These are phyloP conservation scores for Aspergillus cejpii DNA, from an alignment of 2,329 filamentous ascomycete species.

Conservation along the genomic window DNA sequence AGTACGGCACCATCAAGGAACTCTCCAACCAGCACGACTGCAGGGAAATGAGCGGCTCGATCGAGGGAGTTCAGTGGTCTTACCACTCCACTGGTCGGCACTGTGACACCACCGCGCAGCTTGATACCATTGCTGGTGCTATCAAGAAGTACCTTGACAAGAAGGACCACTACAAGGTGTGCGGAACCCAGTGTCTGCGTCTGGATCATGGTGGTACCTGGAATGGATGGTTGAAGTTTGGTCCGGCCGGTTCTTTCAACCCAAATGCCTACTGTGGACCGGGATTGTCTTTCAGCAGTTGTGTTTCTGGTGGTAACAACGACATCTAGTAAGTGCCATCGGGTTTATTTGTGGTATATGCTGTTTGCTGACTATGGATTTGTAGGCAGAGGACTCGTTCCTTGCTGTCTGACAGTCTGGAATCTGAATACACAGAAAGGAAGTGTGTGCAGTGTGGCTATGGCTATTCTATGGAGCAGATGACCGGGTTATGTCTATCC, in stretches of 20 bases:
- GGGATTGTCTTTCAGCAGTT: not conserved
- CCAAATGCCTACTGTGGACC: slow-evolving; percentile 1
- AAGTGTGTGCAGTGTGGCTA: too few relatives aligned
- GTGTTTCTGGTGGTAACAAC: slow-evolving; percentile 1
- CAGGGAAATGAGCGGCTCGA: not conserved
- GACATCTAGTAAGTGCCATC: too few relatives aligned
- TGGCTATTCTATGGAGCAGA: too few relatives aligned
- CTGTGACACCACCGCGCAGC: not conserved
- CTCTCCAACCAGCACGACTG: not conserved
- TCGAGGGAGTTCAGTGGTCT: not conserved
- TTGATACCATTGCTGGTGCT: not conserved
- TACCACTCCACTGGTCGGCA: slow-evolving; percentile 1
- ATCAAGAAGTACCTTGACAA: slow-evolving; percentile 2
- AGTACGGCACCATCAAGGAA: not conserved
- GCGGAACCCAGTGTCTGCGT: slow-evolving; percentile 4
- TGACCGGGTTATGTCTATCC: too few relatives aligned
- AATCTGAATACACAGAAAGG: too few relatives aligned
- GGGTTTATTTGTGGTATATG: too few relatives aligned
- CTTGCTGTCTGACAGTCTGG: too few relatives aligned
- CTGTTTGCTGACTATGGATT: too few relatives aligned
- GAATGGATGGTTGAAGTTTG: slow-evolving; percentile 3
- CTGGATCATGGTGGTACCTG: slow-evolving; percentile 2
- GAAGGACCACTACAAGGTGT: not conserved
- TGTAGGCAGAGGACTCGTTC: too few relatives aligned
- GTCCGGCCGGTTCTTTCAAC: not conserved